Conservation (phyloP, 805 yeast species). For the Kuraishia floccosa region DNA sequence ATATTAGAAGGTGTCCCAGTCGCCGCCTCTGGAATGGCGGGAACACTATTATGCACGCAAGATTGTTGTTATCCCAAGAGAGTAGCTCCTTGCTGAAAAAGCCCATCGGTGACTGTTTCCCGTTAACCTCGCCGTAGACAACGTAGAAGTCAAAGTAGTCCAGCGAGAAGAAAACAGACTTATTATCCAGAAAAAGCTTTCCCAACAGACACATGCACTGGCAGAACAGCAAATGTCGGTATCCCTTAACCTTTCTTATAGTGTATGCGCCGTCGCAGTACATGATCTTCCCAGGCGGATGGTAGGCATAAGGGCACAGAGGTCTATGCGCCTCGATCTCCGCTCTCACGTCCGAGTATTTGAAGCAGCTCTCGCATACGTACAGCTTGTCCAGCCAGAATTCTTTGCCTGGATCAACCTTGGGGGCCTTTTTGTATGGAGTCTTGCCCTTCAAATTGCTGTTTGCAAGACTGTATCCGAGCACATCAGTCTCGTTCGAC, state of each 20-base stretch:
- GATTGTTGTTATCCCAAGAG: conserved; percentile 71
- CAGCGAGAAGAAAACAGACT: conserved; percentile 73
- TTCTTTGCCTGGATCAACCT: conserved; percentile 8
- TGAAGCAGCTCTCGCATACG: conserved; percentile 80
- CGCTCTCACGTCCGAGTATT: conserved; percentile 43
- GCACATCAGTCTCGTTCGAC: conserved; percentile 26
- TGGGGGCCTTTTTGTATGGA: conserved; percentile 6
- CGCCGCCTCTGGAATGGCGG: conserved; percentile 84
- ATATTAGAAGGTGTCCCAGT: conserved; percentile 71
- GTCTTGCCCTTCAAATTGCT: conserved; percentile 8
- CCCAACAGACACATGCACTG: conserved; percentile 81
- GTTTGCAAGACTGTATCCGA: conserved; percentile 29
- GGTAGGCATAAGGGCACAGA: conserved; percentile 28
- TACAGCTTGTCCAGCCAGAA: conserved; percentile 51
- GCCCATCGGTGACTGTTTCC: conserved; percentile 57
- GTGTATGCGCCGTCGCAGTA: conserved; percentile 47
- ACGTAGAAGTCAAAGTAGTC: conserved; percentile 76
- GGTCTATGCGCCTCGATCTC: conserved; percentile 39
- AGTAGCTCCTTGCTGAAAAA: conserved; percentile 83
- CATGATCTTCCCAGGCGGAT: conserved; percentile 55
- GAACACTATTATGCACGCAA: conserved; percentile 84
- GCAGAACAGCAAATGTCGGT: conserved; percentile 52
- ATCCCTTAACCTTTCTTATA: conserved; percentile 62
- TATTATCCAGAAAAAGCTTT: conserved; percentile 79
- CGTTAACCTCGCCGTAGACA: conserved; percentile 39